A percentile compares a stretch with the other conserved stretches of the same genome.
phyloP scores from a whole-genome alignment of 345 rosid genomes.

The Bretschneidera sinensis region DNA sequence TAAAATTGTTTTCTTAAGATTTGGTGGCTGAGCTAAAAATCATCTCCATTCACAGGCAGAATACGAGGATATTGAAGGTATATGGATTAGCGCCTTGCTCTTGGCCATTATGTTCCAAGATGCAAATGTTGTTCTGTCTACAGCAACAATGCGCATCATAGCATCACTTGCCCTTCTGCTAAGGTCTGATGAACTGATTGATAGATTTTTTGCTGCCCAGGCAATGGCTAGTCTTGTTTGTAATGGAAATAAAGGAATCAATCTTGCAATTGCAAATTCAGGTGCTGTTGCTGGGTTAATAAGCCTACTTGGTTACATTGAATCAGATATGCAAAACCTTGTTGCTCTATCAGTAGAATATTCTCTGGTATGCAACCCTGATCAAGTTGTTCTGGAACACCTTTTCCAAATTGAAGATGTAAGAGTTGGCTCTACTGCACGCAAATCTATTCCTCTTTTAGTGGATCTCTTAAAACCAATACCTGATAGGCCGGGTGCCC shows the following conservation, averaged over 20 bases:
- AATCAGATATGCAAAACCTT: slow-evolving; percentile 49
- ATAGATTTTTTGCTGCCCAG: slow-evolving; percentile 80
- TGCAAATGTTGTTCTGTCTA: slow-evolving; percentile 46
- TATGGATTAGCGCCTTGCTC: slow-evolving; percentile 75
- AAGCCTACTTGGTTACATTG: slow-evolving; percentile 60
- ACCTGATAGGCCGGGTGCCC: slow-evolving; percentile 86
- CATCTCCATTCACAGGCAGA: slow-evolving; percentile 40
- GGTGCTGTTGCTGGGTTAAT: slow-evolving; percentile 80
- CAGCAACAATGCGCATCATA: slow-evolving; percentile 56
- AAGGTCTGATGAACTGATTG: slow-evolving; percentile 67
- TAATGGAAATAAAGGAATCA: slow-evolving; percentile 58
- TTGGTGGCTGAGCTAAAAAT: slow-evolving; percentile 12
- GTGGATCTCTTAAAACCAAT: slow-evolving; percentile 89
- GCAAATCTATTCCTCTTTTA: slow-evolving; percentile 74
- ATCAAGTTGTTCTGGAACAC: slow-evolving; percentile 55
- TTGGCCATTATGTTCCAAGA: slow-evolving; percentile 81
- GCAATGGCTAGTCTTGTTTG: slow-evolving; percentile 81
- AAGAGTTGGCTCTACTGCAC: slow-evolving; percentile 64
- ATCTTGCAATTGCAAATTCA: slow-evolving; percentile 69
- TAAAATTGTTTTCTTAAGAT: not conserved
- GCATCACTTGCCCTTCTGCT: slow-evolving; percentile 71
- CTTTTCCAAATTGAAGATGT: slow-evolving; percentile 81
- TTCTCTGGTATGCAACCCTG: slow-evolving; percentile 52
- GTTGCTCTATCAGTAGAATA: slow-evolving; percentile 64
- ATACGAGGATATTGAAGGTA: slow-evolving; percentile 59